Percentiles rank a stretch among this genome's conserved stretches.
phyloP scores from a whole-genome alignment of 2,329 filamentous ascomycete genomes.

The Fusarium mangiferae region DNA sequence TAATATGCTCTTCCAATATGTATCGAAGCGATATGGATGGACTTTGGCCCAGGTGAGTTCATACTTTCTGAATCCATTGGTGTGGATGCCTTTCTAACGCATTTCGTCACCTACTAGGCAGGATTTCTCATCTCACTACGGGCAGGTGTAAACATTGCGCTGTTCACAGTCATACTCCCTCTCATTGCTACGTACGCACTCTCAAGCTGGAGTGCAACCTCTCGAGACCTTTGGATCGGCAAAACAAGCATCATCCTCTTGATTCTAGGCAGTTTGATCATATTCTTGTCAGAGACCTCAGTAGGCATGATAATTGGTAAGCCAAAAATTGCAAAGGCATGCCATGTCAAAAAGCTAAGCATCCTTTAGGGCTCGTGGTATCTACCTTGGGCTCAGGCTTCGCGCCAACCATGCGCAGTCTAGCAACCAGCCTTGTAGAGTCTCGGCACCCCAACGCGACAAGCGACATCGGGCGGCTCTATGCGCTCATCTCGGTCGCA shows the following conservation, averaged over 20 bases:
- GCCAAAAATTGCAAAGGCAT: neutral
- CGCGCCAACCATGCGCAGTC: neutral
- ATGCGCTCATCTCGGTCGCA: neutral
- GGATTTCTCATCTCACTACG: constrained; percentile 6
- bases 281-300: neutral
- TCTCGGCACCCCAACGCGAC: neutral
- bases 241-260: neutral
- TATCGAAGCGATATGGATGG: constrained; percentile 4
- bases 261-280: neutral
- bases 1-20: constrained; percentile 6
- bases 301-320: neutral
- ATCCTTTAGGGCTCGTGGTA: neutral
- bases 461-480: neutral
- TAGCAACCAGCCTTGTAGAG: neutral
- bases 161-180: neutral
- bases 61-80: neutral
- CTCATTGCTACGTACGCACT: neutral
- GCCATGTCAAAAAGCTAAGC: neutral
- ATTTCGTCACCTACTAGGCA: neutral
- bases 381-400: constrained; percentile 4
- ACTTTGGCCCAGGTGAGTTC: neutral
- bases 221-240: neutral
- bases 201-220: neutral
- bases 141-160: neutral
- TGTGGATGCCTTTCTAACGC: neutral